These are phyloP conservation scores for Mucor indicus DNA, from an alignment of 371 early-diverging fungal genomes.

Conservation along the genomic window DNA sequence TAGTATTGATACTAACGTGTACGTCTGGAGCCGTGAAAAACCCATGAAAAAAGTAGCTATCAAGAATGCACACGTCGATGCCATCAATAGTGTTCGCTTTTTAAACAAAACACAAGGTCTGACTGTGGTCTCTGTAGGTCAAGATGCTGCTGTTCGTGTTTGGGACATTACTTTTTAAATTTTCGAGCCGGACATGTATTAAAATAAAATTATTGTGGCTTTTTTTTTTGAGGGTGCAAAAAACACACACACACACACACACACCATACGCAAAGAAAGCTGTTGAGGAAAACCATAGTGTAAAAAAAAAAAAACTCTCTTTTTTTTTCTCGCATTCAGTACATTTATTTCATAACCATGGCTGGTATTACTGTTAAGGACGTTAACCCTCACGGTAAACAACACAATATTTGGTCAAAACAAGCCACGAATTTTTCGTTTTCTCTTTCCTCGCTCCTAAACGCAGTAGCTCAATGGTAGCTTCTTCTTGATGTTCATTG, in stretches of 20 bases:
- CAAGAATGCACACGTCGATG: constrained; percentile 82
- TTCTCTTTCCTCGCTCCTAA: too few species aligned
- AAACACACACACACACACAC: too few species aligned
- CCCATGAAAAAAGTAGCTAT: constrained; percentile 77
- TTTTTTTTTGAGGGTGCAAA: too few species aligned
- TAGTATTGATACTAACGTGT: constrained; percentile 86
- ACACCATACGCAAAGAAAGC: too few species aligned
- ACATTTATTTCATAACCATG: constrained; percentile 16
- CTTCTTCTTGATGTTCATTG: too few species aligned
- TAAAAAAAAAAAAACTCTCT: too few species aligned
- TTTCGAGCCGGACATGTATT: background rate
- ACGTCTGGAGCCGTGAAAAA: constrained; percentile 83
- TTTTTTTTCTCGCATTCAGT: background rate
- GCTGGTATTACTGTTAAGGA: constrained; percentile 92
- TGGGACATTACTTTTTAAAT: constrained; percentile 48
- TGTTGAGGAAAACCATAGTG: too few species aligned
- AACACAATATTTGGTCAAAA: too few species aligned
- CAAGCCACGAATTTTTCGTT: too few species aligned
- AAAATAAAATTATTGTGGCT: background rate
- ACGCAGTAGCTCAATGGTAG: too few species aligned
- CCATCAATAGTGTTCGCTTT: constrained; percentile 73
- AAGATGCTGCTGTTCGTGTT: constrained; percentile 81
- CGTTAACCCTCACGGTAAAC: constrained; percentile 84
- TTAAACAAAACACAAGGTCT: constrained; percentile 48
- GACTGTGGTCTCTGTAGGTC: constrained; percentile 70